These are phyloP conservation scores for Peribolospora baueri DNA, from an alignment of 768 basidiomycete species.

Conservation along the genomic window DNA sequence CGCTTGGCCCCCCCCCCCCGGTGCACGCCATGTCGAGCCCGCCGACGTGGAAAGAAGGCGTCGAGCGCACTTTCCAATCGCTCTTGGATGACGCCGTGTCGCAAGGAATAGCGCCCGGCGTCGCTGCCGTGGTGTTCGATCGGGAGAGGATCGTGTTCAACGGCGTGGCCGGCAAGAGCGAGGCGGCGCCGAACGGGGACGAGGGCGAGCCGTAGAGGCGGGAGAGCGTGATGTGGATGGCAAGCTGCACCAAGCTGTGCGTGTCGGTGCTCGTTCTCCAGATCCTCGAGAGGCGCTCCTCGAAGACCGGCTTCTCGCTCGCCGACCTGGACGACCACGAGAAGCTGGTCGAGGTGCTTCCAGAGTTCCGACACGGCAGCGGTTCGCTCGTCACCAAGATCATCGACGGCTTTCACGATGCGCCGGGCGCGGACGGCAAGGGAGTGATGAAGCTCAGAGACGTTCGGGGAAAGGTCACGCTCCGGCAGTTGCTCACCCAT, in stretches of 20 bases:
- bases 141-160: background rate
- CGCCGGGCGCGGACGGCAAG: constrained; percentile 3
- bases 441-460: background rate
- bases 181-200: background rate
- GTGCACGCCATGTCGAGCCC: no score
- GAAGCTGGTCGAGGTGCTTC: constrained; percentile 2
- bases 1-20: no score
- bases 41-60: background rate
- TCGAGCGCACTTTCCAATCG: background rate
- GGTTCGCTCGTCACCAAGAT: background rate
- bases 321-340: constrained; percentile 6
- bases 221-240: background rate
- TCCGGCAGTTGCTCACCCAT: constrained; percentile 4
- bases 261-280: background rate
- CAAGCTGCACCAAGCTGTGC: background rate
- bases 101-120: background rate
- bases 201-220: background rate
- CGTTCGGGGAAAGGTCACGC: background rate
- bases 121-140: constrained; percentile 3
- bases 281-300: constrained; percentile 1
- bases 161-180: background rate
- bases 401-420: background rate
- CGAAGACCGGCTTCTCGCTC: background rate
- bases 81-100: constrained; percentile 1
- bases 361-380: background rate